phyloP scores from a whole-genome alignment of 2,329 filamentous ascomycete species.

The Neocucurbitaria cava region DNA sequence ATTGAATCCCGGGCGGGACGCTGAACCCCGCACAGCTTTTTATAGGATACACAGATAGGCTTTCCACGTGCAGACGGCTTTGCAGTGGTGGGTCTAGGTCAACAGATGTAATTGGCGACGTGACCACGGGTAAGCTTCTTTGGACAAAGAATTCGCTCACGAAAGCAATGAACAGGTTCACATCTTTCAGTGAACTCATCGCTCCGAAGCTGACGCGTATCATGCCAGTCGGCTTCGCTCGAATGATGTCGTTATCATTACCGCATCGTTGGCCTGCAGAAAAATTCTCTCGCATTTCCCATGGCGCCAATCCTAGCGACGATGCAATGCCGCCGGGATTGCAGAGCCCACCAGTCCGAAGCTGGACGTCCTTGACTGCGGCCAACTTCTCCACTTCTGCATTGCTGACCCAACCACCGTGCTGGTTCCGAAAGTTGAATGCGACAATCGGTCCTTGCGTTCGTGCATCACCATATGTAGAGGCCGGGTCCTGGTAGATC shows the following conservation, averaged over 20 bases:
- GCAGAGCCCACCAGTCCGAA: constrained; percentile 88
- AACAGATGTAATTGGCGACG: constrained; percentile 28
- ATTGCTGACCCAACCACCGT: constrained; percentile 78
- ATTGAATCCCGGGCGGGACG: constrained; percentile 68
- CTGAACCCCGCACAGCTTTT: constrained; percentile 88
- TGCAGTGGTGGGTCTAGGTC: constrained; percentile 35
- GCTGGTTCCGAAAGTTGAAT: constrained; percentile 77
- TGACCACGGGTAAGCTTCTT: constrained; percentile 11
- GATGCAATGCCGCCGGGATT: constrained; percentile 86
- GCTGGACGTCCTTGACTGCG: constrained; percentile 76
- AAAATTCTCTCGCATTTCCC: constrained; percentile 86
- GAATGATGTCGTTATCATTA: constrained; percentile 78
- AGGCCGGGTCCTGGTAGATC: constrained; percentile 63
- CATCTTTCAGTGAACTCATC: constrained; percentile 82
- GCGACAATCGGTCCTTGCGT: constrained; percentile 77
- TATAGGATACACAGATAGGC: constrained; percentile 78
- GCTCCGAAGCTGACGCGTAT: constrained; percentile 86
- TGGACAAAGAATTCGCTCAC: constrained; percentile 59
- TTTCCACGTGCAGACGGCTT: constrained; percentile 53
- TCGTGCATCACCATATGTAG: constrained; percentile 52
- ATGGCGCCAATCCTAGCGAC: constrained; percentile 74
- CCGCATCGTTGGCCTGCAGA: constrained; percentile 86
- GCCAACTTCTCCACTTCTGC: constrained; percentile 88
- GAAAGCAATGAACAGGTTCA: constrained; percentile 75
- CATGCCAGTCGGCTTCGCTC: constrained; percentile 86